phyloP scores from a whole-genome alignment of 2,329 filamentous ascomycete genomes.

The Colletotrichum simmondsii region DNA sequence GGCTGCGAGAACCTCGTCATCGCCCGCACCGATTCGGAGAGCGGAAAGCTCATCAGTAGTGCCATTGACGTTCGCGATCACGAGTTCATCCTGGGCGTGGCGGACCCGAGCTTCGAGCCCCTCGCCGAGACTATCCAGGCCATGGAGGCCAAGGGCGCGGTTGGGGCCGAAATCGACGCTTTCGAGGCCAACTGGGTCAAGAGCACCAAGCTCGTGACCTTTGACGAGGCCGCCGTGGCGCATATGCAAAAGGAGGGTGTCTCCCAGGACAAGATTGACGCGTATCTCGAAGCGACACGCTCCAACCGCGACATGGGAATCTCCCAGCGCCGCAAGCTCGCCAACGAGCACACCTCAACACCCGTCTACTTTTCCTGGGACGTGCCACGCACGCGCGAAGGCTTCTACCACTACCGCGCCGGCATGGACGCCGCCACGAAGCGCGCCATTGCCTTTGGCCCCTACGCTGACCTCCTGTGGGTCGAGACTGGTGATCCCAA shows the following conservation, averaged over 20 bases:
- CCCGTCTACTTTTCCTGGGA: conserved; percentile 91
- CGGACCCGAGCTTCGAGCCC: conserved; percentile 78
- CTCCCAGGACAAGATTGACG: conserved; percentile 69
- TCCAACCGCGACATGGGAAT: conserved; percentile 81
- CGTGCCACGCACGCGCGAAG: conserved; percentile 90
- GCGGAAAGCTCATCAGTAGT: conserved; percentile 88
- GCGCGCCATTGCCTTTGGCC: conserved; percentile 89
- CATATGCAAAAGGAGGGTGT: conserved; percentile 78
- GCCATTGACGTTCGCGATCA: conserved; percentile 95
- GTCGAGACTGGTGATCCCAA: conserved; percentile 93
- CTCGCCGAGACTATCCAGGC: conserved; percentile 88
- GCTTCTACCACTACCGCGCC: conserved; percentile 89
- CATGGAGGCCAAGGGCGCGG: conserved; percentile 86
- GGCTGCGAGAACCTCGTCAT: conserved; percentile 94
- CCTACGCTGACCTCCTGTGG: conserved; percentile 95
- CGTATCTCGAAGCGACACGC: conserved; percentile 72
- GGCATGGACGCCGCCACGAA: conserved; percentile 91
- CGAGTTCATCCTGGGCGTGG: conserved; percentile 92
- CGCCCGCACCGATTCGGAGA: conserved; percentile 95
- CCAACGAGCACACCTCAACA: conserved; percentile 71
- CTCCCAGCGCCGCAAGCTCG: conserved; percentile 78
- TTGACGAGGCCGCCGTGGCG: conserved; percentile 87
- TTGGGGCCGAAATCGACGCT: conserved; percentile 82
- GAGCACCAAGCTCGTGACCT: conserved; percentile 84
- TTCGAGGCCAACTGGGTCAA: conserved; percentile 93